Evolutionary conservation across 805 yeast genomes (phyloP), one percentile per base, ranked within the genome.

Genomic region (Candida ortonii): DNA sequence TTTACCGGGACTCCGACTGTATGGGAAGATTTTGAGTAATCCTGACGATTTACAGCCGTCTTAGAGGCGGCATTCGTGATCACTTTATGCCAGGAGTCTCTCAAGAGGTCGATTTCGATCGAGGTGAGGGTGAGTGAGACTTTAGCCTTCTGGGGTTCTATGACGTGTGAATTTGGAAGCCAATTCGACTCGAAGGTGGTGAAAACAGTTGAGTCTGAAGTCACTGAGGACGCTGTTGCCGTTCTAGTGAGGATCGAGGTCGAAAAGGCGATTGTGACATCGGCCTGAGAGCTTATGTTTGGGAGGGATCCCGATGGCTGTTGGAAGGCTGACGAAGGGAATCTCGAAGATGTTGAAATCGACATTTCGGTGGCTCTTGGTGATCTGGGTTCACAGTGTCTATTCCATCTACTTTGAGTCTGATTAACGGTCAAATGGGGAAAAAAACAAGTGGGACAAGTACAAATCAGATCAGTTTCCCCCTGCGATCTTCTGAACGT

Each of bases 51-150:
- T n/a, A n/a, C n/a, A 2, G 17, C 19, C 2, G 30, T 12, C 10
- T 25, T 12, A 7, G 41, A 12, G n/a, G 42, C 33, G 3, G 44
- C 33, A n/a, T 42, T 36, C 13, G 49, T 26, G 9, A 59, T 51
- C 12, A 68, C 67, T 30, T 61, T 57, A 34, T 58, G 59, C 77
- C 79, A 73, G 5, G 76, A 70, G 40, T 59, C 64, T 33, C 72
- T 52, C 21, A 73, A 53, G 16, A 66, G 49, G 7, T 67, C 72
- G 22, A 71, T 71, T 40, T 73, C 78, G 28, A 43, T 47, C 16
- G 52, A 47, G 30, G 43, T 50, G 28, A 66, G 43, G 15, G 44
- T 44, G 7, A 60, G 43, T 0, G 49, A 19, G 3, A 61, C 46
- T 22, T 47, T 50, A 13, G 34, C 36, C 23, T 43, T 54, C 3